phyloP scores from a whole-genome alignment of 2,329 filamentous ascomycete genomes.

The Penicillium freii region DNA sequence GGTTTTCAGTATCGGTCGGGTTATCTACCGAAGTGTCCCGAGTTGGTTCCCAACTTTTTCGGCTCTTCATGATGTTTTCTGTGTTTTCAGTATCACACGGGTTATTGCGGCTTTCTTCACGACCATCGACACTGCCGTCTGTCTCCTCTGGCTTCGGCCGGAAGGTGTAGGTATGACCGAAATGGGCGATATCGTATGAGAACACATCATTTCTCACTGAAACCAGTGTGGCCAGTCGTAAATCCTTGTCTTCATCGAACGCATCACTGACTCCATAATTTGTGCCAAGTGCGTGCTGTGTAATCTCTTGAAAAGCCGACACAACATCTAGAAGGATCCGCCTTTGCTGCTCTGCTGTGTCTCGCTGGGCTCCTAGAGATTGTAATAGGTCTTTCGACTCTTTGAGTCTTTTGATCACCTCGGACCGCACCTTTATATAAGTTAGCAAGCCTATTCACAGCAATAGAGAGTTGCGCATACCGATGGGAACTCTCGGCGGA shows the following conservation, averaged over 20 bases:
- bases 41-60: not conserved
- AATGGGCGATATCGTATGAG: not conserved
- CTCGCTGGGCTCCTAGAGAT: not conserved
- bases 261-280: not conserved
- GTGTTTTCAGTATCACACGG: not conserved
- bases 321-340: not conserved
- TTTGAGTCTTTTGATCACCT: not conserved
- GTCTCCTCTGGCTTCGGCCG: not conserved
- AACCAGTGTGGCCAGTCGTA: not conserved
- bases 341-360: not conserved
- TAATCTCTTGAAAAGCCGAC: not conserved
- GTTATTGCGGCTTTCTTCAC: not conserved
- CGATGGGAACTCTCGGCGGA: conserved; percentile 48
- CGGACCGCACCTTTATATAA: not conserved
- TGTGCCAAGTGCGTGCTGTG: not conserved
- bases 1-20: too few relatives aligned
- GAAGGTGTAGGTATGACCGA: not conserved
- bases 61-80: not conserved
- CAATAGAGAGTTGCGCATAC: conserved; percentile 32
- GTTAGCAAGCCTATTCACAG: not conserved
- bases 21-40: not conserved
- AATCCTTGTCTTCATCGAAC: not conserved
- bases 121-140: not conserved
- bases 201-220: not conserved
- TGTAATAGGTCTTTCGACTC: not conserved